Conservation (phyloP, 352 stramenopile genomes). For the Pythium insidiosum region DNA sequence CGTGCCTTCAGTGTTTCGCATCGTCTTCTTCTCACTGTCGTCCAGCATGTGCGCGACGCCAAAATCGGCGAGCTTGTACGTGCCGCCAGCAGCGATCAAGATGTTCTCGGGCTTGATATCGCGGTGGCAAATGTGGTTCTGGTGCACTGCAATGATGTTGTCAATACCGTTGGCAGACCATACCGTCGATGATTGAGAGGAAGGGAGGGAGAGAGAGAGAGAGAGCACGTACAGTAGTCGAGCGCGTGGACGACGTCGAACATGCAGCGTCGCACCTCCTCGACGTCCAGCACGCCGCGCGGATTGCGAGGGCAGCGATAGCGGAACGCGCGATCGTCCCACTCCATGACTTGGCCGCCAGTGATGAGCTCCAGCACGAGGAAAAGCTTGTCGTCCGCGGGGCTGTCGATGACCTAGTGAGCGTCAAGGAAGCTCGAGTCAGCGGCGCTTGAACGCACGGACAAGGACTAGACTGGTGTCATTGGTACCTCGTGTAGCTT, state of each 20-base stretch:
- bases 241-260: conserved; percentile 68
- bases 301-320: conserved; percentile 30
- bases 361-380: conserved; percentile 78
- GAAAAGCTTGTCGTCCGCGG: conserved; percentile 67
- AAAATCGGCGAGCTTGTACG: conserved; percentile 76
- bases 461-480: background rate
- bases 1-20: conserved; percentile 81
- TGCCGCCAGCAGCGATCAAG: conserved; percentile 40
- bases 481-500: conserved; percentile 43
- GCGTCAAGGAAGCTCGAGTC: background rate
- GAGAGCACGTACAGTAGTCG: conserved; percentile 45
- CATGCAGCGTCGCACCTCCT: conserved; percentile 51
- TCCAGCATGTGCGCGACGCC: too few species aligned
- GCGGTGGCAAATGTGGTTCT: conserved; percentile 77
- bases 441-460: background rate
- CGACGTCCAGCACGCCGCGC: conserved; percentile 22
- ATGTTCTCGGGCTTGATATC: too few species aligned
- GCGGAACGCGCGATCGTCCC: conserved; percentile 59
- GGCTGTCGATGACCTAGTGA: conserved; percentile 70
- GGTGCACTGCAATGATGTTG: conserved; percentile 66
- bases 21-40: conserved; percentile 22
- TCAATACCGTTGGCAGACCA: background rate
- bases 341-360: conserved; percentile 80
- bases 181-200: background rate
- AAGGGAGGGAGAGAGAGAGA: background rate